Evolutionary conservation across 495 filamentous ascomycete genomes (phyloP).

Genomic region (Penicillium soppii): DNA sequence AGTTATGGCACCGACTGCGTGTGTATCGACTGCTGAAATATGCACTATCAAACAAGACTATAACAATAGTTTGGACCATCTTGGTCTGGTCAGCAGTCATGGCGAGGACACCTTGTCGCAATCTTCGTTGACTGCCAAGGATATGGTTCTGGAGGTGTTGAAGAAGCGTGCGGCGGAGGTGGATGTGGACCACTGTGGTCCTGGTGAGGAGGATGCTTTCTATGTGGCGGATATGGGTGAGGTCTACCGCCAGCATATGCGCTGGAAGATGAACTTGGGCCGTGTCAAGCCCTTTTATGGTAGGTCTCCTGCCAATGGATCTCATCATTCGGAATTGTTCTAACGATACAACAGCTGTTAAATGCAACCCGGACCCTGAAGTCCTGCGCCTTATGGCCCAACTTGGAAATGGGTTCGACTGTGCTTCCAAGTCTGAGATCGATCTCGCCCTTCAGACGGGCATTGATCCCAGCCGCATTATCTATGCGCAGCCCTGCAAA

Average conservation of each 20-base stretch:
- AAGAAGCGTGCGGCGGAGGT: constrained; percentile 77
- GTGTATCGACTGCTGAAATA: constrained; percentile 51
- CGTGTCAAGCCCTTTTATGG: constrained; percentile 97
- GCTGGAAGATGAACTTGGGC: constrained; percentile 93
- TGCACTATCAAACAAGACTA: constrained; percentile 40
- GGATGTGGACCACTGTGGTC: constrained; percentile 79
- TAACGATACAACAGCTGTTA: constrained; percentile 68
- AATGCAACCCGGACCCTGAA: constrained; percentile 93
- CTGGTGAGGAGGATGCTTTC: constrained; percentile 94
- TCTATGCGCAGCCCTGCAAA: constrained; percentile 99
- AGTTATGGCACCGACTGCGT: constrained; percentile 75
- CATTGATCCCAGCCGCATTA: constrained; percentile 87
- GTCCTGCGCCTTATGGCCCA: constrained; percentile 82
- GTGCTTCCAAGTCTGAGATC: constrained; percentile 95
- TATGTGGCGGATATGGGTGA: constrained; percentile 98
- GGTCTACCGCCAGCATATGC: constrained; percentile 96
- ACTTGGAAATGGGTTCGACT: constrained; percentile 95
- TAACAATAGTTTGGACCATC: constrained; percentile 24
- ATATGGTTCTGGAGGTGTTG: constrained; percentile 74
- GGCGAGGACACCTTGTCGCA: constrained; percentile 44
- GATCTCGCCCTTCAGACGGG: constrained; percentile 83
- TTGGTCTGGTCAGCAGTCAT: constrained; percentile 32
- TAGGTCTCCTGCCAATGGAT: constrained; percentile 40
- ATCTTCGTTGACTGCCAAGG: constrained; percentile 49
- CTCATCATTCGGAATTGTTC: not conserved